Percentiles rank a stretch among this genome's conserved stretches.
Conservation (phyloP, 106 monocot species). For the Allium fistulosum region DNA sequence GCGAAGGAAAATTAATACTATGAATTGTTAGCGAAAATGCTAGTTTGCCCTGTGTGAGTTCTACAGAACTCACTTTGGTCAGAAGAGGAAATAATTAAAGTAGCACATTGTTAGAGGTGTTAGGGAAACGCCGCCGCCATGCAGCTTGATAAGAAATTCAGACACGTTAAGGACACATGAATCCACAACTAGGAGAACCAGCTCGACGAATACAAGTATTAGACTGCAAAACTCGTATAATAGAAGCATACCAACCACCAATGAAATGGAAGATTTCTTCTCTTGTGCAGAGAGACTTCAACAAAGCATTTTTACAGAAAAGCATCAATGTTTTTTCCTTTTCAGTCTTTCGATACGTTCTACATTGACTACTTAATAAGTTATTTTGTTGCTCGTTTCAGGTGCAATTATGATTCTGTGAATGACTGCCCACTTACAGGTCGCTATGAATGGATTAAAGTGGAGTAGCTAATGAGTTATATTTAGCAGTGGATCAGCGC, state of each 20-base stretch:
- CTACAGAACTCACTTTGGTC: too few species aligned
- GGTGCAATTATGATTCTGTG: conserved; percentile 73
- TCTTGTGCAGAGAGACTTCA: conserved; percentile 50
- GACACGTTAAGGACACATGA: conserved; percentile 40
- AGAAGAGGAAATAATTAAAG: too few species aligned
- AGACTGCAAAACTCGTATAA: conserved; percentile 14
- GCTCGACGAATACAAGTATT: conserved; percentile 6
- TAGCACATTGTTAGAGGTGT: conserved; percentile 22
- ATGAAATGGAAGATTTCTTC: conserved; percentile 81
- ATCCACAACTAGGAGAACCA: conserved; percentile 39
- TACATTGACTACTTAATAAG: neutral
- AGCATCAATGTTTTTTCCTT: conserved; percentile 17
- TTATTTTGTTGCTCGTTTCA: neutral
- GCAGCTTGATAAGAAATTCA: conserved; percentile 53
- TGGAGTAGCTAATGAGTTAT: conserved; percentile 13
- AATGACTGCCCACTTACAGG: conserved; percentile 50
- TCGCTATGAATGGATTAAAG: conserved; percentile 58
- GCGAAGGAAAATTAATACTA: too few species aligned
- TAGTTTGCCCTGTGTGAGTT: too few species aligned
- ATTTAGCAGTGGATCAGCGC: too few species aligned
- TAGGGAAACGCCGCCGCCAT: conserved; percentile 67
- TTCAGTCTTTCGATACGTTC: neutral
- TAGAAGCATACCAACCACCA: conserved; percentile 25
- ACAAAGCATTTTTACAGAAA: conserved; percentile 49
- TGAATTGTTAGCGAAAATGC: too few species aligned